Evolutionary conservation across 768 basidiomycete species (phyloP).

Genomic region (Paxillus ammoniavirescens): DNA sequence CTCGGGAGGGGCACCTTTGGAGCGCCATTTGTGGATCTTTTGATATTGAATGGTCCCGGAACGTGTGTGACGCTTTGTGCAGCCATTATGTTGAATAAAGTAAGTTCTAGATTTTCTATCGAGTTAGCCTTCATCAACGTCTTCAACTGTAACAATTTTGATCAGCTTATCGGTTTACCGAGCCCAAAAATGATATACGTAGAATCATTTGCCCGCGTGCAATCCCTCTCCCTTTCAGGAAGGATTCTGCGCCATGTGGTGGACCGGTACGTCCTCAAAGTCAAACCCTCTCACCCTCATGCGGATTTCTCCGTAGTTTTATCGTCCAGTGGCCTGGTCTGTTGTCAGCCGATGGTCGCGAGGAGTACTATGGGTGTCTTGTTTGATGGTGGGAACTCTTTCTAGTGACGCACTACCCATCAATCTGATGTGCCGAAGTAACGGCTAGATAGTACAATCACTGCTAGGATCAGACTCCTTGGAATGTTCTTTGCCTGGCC

Average conservation of each 20-base stretch:
- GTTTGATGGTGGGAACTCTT: slow-evolving; percentile 42
- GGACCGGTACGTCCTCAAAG: slow-evolving; percentile 73
- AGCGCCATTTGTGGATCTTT: slow-evolving; percentile 59
- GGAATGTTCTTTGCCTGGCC: background rate
- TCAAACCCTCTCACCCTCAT: slow-evolving; percentile 26
- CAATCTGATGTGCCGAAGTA: background rate
- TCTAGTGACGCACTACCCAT: background rate
- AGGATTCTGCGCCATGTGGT: slow-evolving; percentile 78
- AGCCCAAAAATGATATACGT: slow-evolving; percentile 80
- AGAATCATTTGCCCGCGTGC: slow-evolving; percentile 91
- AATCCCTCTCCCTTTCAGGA: slow-evolving; percentile 78
- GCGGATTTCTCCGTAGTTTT: slow-evolving; percentile 49
- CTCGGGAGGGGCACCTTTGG: slow-evolving; percentile 18
- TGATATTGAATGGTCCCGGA: slow-evolving; percentile 93
- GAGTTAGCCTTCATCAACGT: background rate
- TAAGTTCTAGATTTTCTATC: slow-evolving; percentile 34
- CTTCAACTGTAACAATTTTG: slow-evolving; percentile 8
- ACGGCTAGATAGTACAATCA: background rate
- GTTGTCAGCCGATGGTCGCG: slow-evolving; percentile 38
- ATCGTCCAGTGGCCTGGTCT: slow-evolving; percentile 87
- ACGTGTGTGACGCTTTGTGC: slow-evolving; percentile 82
- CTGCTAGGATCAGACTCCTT: background rate
- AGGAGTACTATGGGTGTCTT: slow-evolving; percentile 61
- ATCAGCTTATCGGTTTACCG: slow-evolving; percentile 71
- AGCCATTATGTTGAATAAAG: slow-evolving; percentile 70